phyloP scores from a whole-genome alignment of 2,329 filamentous ascomycete genomes.

The Myriangium duriaei region DNA sequence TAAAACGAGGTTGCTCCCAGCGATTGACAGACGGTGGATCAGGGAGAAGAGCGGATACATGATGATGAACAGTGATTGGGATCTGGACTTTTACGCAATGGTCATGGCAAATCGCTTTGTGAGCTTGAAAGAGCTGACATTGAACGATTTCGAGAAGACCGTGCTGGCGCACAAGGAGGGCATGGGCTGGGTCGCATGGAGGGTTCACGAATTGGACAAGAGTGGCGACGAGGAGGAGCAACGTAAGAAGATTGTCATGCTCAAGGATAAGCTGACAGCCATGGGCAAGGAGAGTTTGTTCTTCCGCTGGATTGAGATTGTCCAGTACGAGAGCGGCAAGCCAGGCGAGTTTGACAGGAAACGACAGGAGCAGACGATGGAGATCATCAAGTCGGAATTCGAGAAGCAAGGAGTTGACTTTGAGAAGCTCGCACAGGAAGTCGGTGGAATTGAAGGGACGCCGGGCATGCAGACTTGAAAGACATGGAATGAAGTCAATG shows the following conservation, averaged over 20 bases:
- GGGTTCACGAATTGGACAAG: constrained; percentile 21
- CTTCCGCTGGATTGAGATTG: constrained; percentile 83
- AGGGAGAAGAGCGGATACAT: constrained; percentile 75
- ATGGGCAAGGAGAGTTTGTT: constrained; percentile 82
- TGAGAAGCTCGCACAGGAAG: constrained; percentile 62
- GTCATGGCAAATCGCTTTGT: constrained; percentile 57
- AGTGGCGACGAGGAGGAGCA: constrained; percentile 45
- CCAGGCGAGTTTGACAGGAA: constrained; percentile 68
- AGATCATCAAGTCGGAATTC: constrained; percentile 66
- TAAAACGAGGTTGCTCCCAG: constrained; percentile 50
- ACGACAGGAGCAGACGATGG: constrained; percentile 57
- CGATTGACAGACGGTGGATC: constrained; percentile 55
- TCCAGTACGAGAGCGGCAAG: constrained; percentile 72
- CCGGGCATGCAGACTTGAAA: constrained; percentile 30
- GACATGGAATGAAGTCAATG: not conserved
- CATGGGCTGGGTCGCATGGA: constrained; percentile 50
- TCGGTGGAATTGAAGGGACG: constrained; percentile 48
- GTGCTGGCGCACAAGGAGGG: constrained; percentile 57
- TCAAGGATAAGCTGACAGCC: constrained; percentile 60
- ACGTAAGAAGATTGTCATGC: constrained; percentile 62
- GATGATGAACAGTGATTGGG: constrained; percentile 74
- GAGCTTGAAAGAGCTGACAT: constrained; percentile 44
- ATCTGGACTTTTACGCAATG: constrained; percentile 78
- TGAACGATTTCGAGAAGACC: constrained; percentile 58
- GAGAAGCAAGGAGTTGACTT: constrained; percentile 66